A percentile compares a stretch with the other conserved stretches of the same genome.
phyloP scores from a whole-genome alignment of 2,329 filamentous ascomycete species.

The Aciculosporium take region DNA sequence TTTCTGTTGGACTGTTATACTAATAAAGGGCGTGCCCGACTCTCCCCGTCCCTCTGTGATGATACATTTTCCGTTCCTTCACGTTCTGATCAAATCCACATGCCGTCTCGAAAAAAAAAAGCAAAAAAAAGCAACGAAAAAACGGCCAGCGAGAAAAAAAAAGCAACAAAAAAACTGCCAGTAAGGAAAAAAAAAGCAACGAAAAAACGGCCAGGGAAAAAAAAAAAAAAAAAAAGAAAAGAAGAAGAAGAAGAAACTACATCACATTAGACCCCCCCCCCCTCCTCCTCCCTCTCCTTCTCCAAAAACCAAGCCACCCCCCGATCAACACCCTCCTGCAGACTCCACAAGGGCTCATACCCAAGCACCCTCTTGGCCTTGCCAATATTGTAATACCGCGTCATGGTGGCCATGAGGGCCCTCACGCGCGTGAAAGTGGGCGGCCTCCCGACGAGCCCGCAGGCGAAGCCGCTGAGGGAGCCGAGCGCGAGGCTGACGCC shows the following conservation, averaged over 20 bases:
- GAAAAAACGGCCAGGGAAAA: too few species aligned
- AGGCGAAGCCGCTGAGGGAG: conserved; percentile 37
- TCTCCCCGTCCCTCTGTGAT: too few species aligned
- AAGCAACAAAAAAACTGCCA: too few species aligned
- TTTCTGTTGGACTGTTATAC: too few species aligned
- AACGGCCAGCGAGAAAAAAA: too few species aligned
- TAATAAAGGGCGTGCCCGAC: too few species aligned
- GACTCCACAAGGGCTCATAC: conserved; percentile 51
- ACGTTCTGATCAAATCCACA: too few species aligned
- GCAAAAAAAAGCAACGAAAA: too few species aligned
- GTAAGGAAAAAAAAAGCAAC: too few species aligned
- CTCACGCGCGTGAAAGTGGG: conserved; percentile 45
- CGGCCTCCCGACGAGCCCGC: conserved; percentile 32
- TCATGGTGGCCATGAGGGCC: conserved; percentile 58
- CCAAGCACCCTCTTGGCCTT: conserved; percentile 60
- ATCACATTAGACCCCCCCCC: background rate
- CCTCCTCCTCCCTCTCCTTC: conserved; percentile 22
- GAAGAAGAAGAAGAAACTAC: background rate
- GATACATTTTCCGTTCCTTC: too few species aligned
- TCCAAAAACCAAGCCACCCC: conserved; percentile 41
- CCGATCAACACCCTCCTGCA: conserved; percentile 48
- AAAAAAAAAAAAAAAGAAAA: too few species aligned
- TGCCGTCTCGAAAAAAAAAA: too few species aligned
- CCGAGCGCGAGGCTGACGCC: conserved; percentile 39
- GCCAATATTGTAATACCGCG: conserved; percentile 60